Percentiles rank a stretch among this genome's conserved stretches.
phyloP scores from a whole-genome alignment of 805 yeast genomes.

The Pachysolen tannophilus region DNA sequence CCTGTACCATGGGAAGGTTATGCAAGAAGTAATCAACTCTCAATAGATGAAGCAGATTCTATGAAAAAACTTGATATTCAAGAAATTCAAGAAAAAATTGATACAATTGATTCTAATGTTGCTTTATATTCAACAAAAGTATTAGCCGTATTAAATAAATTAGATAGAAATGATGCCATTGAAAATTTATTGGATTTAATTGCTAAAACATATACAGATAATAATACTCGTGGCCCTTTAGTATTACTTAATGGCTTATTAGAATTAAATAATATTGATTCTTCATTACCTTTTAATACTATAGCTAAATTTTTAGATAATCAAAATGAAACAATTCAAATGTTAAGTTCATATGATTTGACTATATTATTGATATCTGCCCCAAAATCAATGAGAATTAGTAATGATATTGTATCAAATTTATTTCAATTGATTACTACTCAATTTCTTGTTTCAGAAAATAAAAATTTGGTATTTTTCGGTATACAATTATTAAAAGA shows the following conservation, averaged over 20 bases:
- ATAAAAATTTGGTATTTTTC: conserved; percentile 47
- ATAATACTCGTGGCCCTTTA: too few species aligned
- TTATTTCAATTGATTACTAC: conserved; percentile 29
- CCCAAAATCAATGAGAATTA: not conserved
- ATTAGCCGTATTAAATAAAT: conserved; percentile 6
- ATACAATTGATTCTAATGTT: conserved; percentile 1
- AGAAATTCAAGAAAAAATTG: not conserved
- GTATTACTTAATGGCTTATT: conserved; percentile 26
- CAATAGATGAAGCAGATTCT: conserved; percentile 1
- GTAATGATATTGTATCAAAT: conserved; percentile 28
- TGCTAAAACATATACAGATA: conserved; percentile 10
- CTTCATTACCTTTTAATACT: conserved; percentile 44
- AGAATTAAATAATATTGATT: conserved; percentile 31
- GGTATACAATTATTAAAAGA: conserved; percentile 60
- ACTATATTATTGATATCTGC: conserved; percentile 35
- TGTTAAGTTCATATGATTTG: conserved; percentile 48
- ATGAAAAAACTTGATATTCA: not conserved
- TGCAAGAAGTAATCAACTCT: too few species aligned
- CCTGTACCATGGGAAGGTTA: not conserved
- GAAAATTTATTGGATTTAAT: conserved; percentile 20
- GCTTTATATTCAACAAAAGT: conserved; percentile 4
- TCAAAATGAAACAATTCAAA: conserved; percentile 47
- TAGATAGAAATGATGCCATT: conserved; percentile 1
- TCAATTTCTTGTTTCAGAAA: conserved; percentile 23
- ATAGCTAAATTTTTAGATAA: conserved; percentile 43